These are phyloP conservation scores for Diplodia intermedia DNA, from an alignment of 2,329 filamentous ascomycete species.

Conservation along the genomic window DNA sequence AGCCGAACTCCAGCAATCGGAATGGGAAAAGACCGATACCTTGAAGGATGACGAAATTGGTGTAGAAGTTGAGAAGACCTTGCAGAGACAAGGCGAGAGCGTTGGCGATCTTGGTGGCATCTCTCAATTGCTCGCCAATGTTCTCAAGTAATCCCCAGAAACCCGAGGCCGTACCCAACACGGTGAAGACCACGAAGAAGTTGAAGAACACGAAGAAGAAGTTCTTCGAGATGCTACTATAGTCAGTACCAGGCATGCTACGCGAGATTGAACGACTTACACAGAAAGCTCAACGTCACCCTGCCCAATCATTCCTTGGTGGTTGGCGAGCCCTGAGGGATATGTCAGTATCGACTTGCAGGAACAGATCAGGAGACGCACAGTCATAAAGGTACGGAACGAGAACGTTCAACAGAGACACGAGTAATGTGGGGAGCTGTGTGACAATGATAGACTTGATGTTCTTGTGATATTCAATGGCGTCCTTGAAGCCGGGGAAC, in stretches of 20 bases:
- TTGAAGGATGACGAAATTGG: constrained; percentile 92
- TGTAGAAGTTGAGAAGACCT: constrained; percentile 81
- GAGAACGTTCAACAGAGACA: constrained; percentile 85
- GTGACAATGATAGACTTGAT: constrained; percentile 82
- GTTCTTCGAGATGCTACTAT: constrained; percentile 80
- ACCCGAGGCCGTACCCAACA: constrained; percentile 79
- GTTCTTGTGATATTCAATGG: constrained; percentile 72
- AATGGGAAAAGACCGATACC: constrained; percentile 93
- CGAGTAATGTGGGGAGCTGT: constrained; percentile 81
- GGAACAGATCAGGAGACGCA: constrained; percentile 45
- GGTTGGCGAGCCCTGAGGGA: constrained; percentile 73
- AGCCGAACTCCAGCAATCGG: constrained; percentile 86
- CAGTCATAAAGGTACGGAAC: constrained; percentile 96
- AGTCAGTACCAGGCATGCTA: background rate
- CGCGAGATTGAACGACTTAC: background rate
- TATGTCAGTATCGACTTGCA: constrained; percentile 27
- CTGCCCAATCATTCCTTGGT: constrained; percentile 93
- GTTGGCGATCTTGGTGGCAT: constrained; percentile 78
- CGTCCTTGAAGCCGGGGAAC: constrained; percentile 71
- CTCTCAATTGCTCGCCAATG: constrained; percentile 75
- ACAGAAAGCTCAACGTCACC: constrained; percentile 93
- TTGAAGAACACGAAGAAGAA: constrained; percentile 99
- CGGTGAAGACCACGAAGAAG: constrained; percentile 92
- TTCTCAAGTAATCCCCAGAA: constrained; percentile 70
- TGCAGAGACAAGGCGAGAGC: constrained; percentile 79